phyloP scores from a whole-genome alignment of 306 rosid genomes.

The Cucurbita pepo region DNA sequence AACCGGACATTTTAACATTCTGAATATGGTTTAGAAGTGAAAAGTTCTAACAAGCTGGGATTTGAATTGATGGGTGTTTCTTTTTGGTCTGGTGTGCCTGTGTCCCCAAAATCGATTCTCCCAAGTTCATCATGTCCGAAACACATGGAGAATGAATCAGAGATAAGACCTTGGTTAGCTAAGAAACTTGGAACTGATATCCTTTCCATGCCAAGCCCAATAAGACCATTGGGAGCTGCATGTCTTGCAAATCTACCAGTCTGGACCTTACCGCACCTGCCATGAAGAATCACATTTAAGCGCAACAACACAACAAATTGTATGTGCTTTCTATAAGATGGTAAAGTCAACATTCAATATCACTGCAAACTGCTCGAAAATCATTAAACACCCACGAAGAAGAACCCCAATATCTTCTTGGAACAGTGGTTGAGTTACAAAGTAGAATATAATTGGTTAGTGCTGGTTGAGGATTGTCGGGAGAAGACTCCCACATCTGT shows the following conservation, averaged over 20 bases:
- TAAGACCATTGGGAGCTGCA: slow-evolving; percentile 78
- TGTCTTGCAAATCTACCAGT: slow-evolving; percentile 51
- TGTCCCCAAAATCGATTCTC: slow-evolving; percentile 74
- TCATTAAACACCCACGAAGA: background rate
- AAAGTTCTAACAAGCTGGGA: slow-evolving; percentile 29
- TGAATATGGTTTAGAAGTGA: slow-evolving; percentile 6
- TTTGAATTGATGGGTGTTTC: slow-evolving; percentile 53
- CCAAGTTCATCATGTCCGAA: slow-evolving; percentile 51
- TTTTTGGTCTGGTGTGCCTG: slow-evolving; percentile 39
- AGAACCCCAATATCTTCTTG: background rate
- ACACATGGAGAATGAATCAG: slow-evolving; percentile 87
- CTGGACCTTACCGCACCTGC: slow-evolving; percentile 79
- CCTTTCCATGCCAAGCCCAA: slow-evolving; percentile 66
- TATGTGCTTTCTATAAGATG: background rate
- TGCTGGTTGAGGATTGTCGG: no score
- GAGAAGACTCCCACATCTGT: no score
- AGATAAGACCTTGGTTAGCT: slow-evolving; percentile 39
- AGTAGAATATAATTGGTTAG: background rate
- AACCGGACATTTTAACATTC: background rate
- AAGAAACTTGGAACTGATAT: slow-evolving; percentile 70
- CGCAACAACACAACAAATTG: slow-evolving; percentile 2
- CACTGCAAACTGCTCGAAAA: no score
- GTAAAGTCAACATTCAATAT: no score
- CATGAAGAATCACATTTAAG: slow-evolving; percentile 2
- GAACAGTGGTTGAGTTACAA: background rate